Conservation (phyloP, 768 basidiomycete species). For the Pleurotus eryngii region DNA sequence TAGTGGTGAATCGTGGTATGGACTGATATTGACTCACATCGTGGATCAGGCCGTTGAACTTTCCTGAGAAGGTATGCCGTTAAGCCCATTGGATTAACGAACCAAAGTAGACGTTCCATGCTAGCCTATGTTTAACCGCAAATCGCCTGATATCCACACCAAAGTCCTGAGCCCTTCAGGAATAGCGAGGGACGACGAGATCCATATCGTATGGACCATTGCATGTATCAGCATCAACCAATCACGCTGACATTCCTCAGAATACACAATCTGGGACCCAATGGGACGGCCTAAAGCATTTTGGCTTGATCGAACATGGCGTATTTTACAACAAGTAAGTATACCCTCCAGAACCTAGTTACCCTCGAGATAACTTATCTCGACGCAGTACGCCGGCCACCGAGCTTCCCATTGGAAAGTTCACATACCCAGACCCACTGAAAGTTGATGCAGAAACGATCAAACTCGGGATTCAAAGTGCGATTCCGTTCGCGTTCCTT, state of each 20-base stretch:
- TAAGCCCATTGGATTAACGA: background rate
- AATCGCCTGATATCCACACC: slow-evolving; percentile 49
- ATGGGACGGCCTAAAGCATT: slow-evolving; percentile 67
- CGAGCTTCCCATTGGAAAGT: slow-evolving; percentile 40
- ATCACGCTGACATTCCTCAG: slow-evolving; percentile 25
- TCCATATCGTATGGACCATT: slow-evolving; percentile 46
- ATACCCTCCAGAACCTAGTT: background rate
- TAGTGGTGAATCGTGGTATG: background rate
- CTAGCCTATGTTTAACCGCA: slow-evolving; percentile 57
- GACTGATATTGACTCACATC: background rate
- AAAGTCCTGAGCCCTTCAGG: slow-evolving; percentile 20
- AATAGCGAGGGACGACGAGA: slow-evolving; percentile 46
- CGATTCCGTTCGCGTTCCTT: background rate
- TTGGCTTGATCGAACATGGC: slow-evolving; percentile 46
- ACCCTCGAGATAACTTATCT: background rate
- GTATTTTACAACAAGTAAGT: slow-evolving; percentile 63
- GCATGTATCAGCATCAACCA: no score
- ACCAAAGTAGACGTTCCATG: background rate
- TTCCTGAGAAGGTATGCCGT: slow-evolving; percentile 51
- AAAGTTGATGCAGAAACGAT: slow-evolving; percentile 42
- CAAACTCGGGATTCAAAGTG: slow-evolving; percentile 68
- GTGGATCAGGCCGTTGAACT: slow-evolving; percentile 56
- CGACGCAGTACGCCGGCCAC: slow-evolving; percentile 37
- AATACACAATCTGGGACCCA: slow-evolving; percentile 72
- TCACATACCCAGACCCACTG: slow-evolving; percentile 45